Base-by-base conservation (phyloP, 371 early-diverging fungal species). In the Mucor mucedo region DNA sequence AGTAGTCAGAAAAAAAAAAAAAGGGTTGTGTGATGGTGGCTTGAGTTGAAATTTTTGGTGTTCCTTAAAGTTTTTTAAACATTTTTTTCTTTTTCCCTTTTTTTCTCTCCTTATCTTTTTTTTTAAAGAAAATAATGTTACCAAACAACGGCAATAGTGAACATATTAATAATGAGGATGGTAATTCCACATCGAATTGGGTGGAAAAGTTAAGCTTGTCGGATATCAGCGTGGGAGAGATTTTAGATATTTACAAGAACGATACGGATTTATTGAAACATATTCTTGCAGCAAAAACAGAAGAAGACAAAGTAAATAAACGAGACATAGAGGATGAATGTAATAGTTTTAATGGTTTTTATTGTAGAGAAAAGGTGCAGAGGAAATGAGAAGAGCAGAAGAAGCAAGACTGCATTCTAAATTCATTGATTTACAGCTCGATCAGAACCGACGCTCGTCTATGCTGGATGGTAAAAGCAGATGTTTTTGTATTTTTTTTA, bases 251-350 rank as follows among this genome's bases (percentile, higher is more conserved):
- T n/a, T 84, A 80, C 49, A 69, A 78, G 42, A 68, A 82, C 59
- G 77, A 84, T 61, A 69, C 82, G 13, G 84, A 84, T 35, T 58
- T 84, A 16, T 60, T 84, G 49, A 82, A 80, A 52, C 79, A 78
- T 60, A 75, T 84, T 38, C 65, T 84, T 14, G 65, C 57, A n/a
- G 79, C 84, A 9, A 84, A 84, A 55, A 71, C 82, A 8, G 84
- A 83, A 62, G 84, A 84, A 60, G 84, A 84, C 39, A 84, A 80
- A 65, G 84, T 77, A 73, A 67, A 47, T 14, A 32, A 21, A 1
- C 21, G 10, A 44, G 13, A 21, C 9, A 28, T 3, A 48, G 10
- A 48, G 10, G 4, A n/a, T 49, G 27, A 21, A 21, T 21, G 13
- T 38, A 42, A 6, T 48, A 8, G n/a, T 8, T 11, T 47, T n/a